A percentile compares a stretch with the other conserved stretches of the same genome.
These are phyloP conservation scores for Fusarium annulatum DNA, from an alignment of 2,329 filamentous ascomycete species.

Conservation along the genomic window DNA sequence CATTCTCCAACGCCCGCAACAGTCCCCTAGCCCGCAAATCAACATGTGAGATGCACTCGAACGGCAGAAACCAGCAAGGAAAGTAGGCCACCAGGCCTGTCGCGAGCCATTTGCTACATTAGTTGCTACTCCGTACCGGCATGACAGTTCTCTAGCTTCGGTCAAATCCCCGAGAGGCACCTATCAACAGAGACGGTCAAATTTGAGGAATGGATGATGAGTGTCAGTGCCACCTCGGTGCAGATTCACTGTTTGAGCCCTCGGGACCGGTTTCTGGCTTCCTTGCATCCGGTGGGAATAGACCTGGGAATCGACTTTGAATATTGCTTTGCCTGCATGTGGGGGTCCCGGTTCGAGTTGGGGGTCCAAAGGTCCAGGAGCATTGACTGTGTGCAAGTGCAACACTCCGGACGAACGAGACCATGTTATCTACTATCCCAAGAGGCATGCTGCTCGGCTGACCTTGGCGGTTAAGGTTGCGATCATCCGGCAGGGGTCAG, in stretches of 20 bases:
- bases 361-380: conserved; percentile 6
- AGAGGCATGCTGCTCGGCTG: conserved; percentile 14
- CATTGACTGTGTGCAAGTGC: not conserved
- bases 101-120: conserved; percentile 8
- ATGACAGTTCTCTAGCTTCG: conserved; percentile 22
- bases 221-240: conserved; percentile 4
- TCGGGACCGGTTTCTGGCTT: conserved; percentile 1
- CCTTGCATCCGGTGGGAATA: conserved; percentile 16
- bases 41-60: conserved; percentile 26
- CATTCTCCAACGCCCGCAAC: conserved; percentile 40
- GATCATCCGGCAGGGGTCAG: conserved; percentile 13
- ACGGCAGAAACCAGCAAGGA: conserved; percentile 28
- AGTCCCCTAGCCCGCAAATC: conserved; percentile 32
- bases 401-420: conserved; percentile 9
- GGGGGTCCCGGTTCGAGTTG: conserved; percentile 20
- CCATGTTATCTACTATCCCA: conserved; percentile 30
- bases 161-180: conserved; percentile 18
- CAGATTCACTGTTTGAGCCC: conserved; percentile 14
- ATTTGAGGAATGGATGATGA: not conserved
- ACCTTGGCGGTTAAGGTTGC: conserved; percentile 15
- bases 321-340: conserved; percentile 30
- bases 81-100: conserved; percentile 19
- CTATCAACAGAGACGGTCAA: not conserved
- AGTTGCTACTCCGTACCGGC: not conserved
- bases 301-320: conserved; percentile 6